Evolutionary conservation across 495 filamentous ascomycete species (phyloP).

Genomic region (Penicillium riverlandense): DNA sequence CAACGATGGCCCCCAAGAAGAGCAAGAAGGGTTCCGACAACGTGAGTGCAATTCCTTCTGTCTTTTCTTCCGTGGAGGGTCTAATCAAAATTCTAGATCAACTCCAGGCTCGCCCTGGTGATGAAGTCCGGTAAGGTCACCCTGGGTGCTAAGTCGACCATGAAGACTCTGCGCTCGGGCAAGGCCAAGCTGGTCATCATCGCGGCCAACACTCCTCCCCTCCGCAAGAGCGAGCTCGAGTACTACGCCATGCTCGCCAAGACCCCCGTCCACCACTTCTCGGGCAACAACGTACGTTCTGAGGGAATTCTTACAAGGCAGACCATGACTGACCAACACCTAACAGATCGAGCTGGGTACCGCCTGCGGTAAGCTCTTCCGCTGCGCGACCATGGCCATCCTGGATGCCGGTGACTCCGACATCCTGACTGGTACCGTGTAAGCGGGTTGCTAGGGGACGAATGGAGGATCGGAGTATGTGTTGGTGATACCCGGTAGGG

Average conservation of each 20-base stretch:
- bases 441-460: too few species aligned
- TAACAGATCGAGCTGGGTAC: constrained; percentile 93
- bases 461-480: too few species aligned
- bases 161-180: constrained; percentile 79
- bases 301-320: constrained; percentile 40
- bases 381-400: constrained; percentile 90
- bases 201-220: constrained; percentile 90
- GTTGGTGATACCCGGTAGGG: too few species aligned
- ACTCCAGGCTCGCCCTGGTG: constrained; percentile 83
- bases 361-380: constrained; percentile 79
- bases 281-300: constrained; percentile 90
- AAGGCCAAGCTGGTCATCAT: constrained; percentile 66
- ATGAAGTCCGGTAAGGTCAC: constrained; percentile 97
- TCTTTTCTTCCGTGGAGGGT: too few species aligned
- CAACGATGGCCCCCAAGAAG: constrained; percentile 89
- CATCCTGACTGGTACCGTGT: constrained; percentile 73
- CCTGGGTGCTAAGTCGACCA: constrained; percentile 90
- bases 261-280: constrained; percentile 94
- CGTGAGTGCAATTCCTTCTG: constrained; percentile 10
- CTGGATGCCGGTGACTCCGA: constrained; percentile 98
- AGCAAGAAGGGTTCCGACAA: constrained; percentile 85
- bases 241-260: constrained; percentile 91
- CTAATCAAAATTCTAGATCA: constrained; percentile 42
- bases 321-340: constrained; percentile 13
- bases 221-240: constrained; percentile 92